A percentile compares a stretch with the other conserved stretches of the same genome.
phyloP scores from a whole-genome alignment of 2,329 filamentous ascomycete species.

The Hypoxylon sp. region DNA sequence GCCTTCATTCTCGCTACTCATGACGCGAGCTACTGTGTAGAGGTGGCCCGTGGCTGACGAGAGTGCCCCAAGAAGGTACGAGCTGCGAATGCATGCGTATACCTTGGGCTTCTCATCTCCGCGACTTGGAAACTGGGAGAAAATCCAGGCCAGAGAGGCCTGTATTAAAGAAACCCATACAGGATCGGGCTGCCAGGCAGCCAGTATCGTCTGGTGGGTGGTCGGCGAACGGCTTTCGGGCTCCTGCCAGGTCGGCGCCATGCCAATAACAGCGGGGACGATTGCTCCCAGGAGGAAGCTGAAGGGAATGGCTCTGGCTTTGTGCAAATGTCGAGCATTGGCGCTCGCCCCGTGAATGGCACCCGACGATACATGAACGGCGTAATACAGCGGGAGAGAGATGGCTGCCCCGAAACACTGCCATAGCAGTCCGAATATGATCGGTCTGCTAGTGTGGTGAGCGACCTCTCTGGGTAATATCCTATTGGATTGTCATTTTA shows the following conservation, averaged over 20 bases:
- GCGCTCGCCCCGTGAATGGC: slow-evolving; percentile 11
- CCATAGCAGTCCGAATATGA: slow-evolving; percentile 37
- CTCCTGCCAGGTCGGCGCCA: slow-evolving; percentile 39
- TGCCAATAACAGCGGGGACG: slow-evolving; percentile 32
- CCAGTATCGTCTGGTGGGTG: slow-evolving; percentile 37
- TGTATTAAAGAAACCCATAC: slow-evolving; percentile 35
- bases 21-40: slow-evolving; percentile 28
- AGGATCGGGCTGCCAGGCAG: slow-evolving; percentile 38
- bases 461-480: too few species aligned
- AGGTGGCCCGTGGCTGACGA: slow-evolving; percentile 31
- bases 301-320: slow-evolving; percentile 32
- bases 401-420: slow-evolving; percentile 40
- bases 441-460: slow-evolving; percentile 29
- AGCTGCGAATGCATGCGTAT: slow-evolving; percentile 31
- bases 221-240: slow-evolving; percentile 24
- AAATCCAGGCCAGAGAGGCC: slow-evolving; percentile 6
- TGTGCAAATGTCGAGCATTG: slow-evolving; percentile 24
- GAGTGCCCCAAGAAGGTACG: slow-evolving; percentile 35
- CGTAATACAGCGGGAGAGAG: slow-evolving; percentile 39
- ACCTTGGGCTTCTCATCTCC: slow-evolving; percentile 10
- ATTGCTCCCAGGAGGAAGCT: slow-evolving; percentile 40
- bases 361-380: slow-evolving; percentile 36
- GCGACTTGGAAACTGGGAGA: slow-evolving; percentile 3
- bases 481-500: too few species aligned
- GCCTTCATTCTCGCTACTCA: slow-evolving; percentile 16